These are phyloP conservation scores for Vitis labrusca DNA, from an alignment of 164 flowering plant species.

Conservation along the genomic window DNA sequence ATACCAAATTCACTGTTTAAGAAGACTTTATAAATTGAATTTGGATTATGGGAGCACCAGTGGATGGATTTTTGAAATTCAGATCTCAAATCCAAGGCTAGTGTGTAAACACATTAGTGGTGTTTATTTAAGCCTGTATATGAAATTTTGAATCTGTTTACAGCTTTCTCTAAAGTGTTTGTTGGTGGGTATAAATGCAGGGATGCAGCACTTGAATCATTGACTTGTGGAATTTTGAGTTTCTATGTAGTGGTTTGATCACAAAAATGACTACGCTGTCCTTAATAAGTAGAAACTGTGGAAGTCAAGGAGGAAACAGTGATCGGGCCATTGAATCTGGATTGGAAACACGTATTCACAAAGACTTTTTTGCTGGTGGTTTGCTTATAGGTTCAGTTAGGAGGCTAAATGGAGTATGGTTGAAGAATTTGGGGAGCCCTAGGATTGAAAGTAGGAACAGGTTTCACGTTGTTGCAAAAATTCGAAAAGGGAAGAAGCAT, in stretches of 20 bases:
- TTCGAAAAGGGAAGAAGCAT: neutral
- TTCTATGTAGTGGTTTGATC: neutral
- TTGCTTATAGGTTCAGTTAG: conserved; percentile 14
- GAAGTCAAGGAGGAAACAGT: conserved; percentile 5
- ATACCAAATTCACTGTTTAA: too few relatives aligned
- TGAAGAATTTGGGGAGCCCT: conserved; percentile 7
- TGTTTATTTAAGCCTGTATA: too few relatives aligned
- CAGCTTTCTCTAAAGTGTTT: too few relatives aligned
- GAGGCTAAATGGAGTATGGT: conserved; percentile 13
- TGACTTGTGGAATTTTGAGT: neutral
- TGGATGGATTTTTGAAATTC: too few relatives aligned
- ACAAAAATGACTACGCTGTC: conserved; percentile 22
- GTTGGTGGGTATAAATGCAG: too few relatives aligned
- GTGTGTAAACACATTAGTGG: too few relatives aligned
- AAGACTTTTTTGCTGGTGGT: conserved; percentile 14
- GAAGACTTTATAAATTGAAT: too few relatives aligned
- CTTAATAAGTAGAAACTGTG: conserved; percentile 15
- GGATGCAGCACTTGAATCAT: too few relatives aligned
- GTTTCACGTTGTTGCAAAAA: neutral
- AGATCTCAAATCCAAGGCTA: too few relatives aligned
- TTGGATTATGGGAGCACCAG: too few relatives aligned
- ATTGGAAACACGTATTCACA: conserved; percentile 5
- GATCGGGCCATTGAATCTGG: conserved; percentile 9
- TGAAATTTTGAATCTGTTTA: too few relatives aligned
- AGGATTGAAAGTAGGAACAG: conserved; percentile 3